These are phyloP conservation scores for Gamarada debralockiae DNA, from an alignment of 495 filamentous ascomycete species.

Conservation along the genomic window DNA sequence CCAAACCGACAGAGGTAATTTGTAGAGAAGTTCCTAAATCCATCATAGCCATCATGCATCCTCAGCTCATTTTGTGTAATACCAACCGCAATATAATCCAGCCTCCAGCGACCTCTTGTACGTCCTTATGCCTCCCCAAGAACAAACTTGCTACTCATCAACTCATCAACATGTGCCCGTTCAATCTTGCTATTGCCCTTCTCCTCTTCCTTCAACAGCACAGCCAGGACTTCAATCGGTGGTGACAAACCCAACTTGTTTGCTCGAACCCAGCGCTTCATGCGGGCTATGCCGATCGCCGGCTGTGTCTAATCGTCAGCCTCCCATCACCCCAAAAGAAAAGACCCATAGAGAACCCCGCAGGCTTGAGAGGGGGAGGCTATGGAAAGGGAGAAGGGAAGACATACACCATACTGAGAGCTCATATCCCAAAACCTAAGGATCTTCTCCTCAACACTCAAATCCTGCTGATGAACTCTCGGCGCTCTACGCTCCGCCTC, in stretches of 20 bases:
- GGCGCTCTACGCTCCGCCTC: constrained; percentile 56
- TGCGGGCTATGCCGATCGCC: constrained; percentile 77
- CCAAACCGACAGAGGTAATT: too few species aligned
- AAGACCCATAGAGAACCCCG: background rate
- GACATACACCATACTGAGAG: constrained; percentile 82
- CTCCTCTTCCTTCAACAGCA: constrained; percentile 69
- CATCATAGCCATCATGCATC: too few species aligned
- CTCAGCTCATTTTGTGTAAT: background rate
- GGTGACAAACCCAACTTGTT: constrained; percentile 74
- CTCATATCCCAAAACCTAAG: constrained; percentile 85
- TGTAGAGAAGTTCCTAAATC: too few species aligned
- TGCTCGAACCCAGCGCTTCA: constrained; percentile 87
- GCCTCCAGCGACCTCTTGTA: background rate
- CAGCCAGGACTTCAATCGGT: constrained; percentile 87
- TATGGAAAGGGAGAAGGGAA: background rate
- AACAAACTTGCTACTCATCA: constrained; percentile 52
- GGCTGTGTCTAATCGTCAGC: constrained; percentile 50
- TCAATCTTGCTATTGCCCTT: constrained; percentile 47
- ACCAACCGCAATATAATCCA: background rate
- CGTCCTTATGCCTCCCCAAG: constrained; percentile 19
- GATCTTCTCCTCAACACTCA: constrained; percentile 77
- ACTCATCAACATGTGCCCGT: constrained; percentile 74
- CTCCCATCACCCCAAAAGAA: background rate
- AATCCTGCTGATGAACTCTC: constrained; percentile 65
- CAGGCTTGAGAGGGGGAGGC: background rate